These are phyloP conservation scores for Colletotrichum costaricense DNA, from an alignment of 2,329 filamentous ascomycete species.

Conservation along the genomic window DNA sequence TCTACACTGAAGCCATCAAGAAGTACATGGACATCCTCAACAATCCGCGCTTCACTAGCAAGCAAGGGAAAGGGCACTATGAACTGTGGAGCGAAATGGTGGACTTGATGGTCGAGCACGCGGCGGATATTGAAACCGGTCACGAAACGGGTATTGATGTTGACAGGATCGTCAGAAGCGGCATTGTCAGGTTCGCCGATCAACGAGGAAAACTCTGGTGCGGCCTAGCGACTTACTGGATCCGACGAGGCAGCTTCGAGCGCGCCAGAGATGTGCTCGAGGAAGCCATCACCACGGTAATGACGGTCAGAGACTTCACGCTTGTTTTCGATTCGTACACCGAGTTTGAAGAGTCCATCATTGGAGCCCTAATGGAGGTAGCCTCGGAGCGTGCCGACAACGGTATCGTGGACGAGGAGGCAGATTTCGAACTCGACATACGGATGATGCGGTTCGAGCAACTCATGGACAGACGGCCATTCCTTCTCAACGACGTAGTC, in stretches of 20 bases:
- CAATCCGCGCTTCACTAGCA: conserved; percentile 90
- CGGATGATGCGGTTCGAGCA: conserved; percentile 98
- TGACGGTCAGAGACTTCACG: conserved; percentile 98
- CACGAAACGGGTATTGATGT: conserved; percentile 88
- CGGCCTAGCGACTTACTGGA: conserved; percentile 96
- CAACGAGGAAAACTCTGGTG: conserved; percentile 96
- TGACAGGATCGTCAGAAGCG: conserved; percentile 91
- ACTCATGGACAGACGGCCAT: conserved; percentile 95
- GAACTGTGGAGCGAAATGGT: conserved; percentile 99
- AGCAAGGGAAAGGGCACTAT: conserved; percentile 93
- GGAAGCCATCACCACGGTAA: conserved; percentile 95
- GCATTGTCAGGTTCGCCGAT: conserved; percentile 89
- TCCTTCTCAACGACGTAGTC: conserved; percentile 95
- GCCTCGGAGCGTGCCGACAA: conserved; percentile 84
- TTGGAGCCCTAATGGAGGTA: conserved; percentile 89
- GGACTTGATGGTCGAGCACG: conserved; percentile 91
- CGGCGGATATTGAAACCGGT: conserved; percentile 84
- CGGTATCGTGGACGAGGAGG: conserved; percentile 80
- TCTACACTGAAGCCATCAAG: conserved; percentile 91
- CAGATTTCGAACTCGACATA: conserved; percentile 94
- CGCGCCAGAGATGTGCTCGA: conserved; percentile 93
- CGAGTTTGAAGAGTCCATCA: conserved; percentile 97
- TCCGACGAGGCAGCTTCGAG: conserved; percentile 91
- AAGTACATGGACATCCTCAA: conserved; percentile 94
- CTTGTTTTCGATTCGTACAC: conserved; percentile 96